Evolutionary conservation across 495 filamentous ascomycete genomes (phyloP).

Genomic region (Arthonia radiata): DNA sequence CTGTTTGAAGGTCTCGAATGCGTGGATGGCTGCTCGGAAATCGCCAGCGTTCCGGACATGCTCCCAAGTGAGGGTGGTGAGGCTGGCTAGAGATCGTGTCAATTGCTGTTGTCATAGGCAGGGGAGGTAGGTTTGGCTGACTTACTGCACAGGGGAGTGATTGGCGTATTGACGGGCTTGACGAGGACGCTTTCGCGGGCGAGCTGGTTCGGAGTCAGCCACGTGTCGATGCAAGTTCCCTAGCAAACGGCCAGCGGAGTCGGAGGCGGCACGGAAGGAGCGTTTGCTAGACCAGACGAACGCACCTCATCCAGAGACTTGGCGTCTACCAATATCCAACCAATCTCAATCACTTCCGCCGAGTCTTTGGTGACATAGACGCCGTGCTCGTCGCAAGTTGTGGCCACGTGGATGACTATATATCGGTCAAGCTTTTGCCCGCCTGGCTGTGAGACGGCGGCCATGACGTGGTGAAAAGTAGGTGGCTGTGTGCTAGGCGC

Average conservation of each 20-base stretch:
- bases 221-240: not conserved
- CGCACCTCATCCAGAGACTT: constrained; percentile 78
- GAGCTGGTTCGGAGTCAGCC: constrained; percentile 27
- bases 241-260: too few species aligned
- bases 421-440: constrained; percentile 66
- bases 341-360: constrained; percentile 94
- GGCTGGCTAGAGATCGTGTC: too few species aligned
- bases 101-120: too few species aligned
- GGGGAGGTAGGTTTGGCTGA: too few species aligned
- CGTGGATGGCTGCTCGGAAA: constrained; percentile 88
- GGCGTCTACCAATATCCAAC: constrained; percentile 87
- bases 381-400: constrained; percentile 95
- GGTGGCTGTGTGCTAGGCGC: too few species aligned
- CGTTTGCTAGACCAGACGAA: constrained; percentile 4
- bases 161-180: constrained; percentile 94
- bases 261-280: not conserved
- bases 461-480: too few species aligned
- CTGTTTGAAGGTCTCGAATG: constrained; percentile 75
- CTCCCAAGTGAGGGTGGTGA: constrained; percentile 96
- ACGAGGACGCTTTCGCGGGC: constrained; percentile 89
- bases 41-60: constrained; percentile 89
- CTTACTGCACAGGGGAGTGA: constrained; percentile 97
- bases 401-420: constrained; percentile 92
- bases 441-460: too few species aligned
- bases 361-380: constrained; percentile 99